phyloP scores from a whole-genome alignment of 805 yeast genomes.

The Monosporozyma aerobia region DNA sequence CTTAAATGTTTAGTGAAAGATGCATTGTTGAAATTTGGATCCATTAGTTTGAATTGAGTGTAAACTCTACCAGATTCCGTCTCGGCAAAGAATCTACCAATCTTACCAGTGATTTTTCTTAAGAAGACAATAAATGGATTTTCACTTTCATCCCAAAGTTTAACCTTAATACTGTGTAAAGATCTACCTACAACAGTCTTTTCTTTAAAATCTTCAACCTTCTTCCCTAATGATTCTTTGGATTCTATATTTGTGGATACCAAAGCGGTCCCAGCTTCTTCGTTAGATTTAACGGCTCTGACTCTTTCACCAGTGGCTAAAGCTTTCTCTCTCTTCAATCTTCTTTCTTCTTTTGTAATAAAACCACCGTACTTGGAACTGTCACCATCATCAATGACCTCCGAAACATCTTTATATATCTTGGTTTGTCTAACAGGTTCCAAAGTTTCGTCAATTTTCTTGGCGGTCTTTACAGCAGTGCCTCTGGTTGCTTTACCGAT shows the following conservation, averaged over 20 bases:
- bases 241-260: constrained; percentile 76
- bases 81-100: constrained; percentile 87
- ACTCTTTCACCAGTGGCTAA: constrained; percentile 50
- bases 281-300: constrained; percentile 65
- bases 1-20: constrained; percentile 75
- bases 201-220: constrained; percentile 57
- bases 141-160: constrained; percentile 83
- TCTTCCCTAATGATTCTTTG: constrained; percentile 56
- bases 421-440: constrained; percentile 92
- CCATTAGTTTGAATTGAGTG: constrained; percentile 76
- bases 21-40: constrained; percentile 76
- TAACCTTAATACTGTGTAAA: constrained; percentile 50
- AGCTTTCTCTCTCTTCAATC: constrained; percentile 56
- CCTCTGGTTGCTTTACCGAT: constrained; percentile 83
- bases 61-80: constrained; percentile 94
- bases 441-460: constrained; percentile 69
- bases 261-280: constrained; percentile 72
- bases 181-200: constrained; percentile 62
- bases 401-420: constrained; percentile 79
- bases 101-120: constrained; percentile 69
- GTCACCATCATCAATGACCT: constrained; percentile 87
- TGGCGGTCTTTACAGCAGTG: constrained; percentile 75
- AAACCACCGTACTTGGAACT: constrained; percentile 87
- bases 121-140: constrained; percentile 78
- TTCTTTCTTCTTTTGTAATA: constrained; percentile 74